Conservation (phyloP, 2,329 filamentous ascomycete genomes). For the Sordariomycetes sp. region DNA sequence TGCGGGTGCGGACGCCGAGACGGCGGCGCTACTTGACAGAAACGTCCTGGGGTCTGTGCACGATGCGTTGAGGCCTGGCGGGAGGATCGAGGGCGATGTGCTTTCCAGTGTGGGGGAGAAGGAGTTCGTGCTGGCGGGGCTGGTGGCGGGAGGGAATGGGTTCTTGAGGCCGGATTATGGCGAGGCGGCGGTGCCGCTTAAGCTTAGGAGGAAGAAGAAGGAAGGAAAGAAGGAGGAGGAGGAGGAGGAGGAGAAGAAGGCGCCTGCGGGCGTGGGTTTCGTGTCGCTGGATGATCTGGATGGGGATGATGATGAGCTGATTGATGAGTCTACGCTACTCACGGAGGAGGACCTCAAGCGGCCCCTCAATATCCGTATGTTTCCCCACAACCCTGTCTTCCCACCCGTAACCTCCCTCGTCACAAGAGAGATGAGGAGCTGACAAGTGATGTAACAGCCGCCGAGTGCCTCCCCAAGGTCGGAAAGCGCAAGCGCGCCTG, state of each 20-base stretch:
- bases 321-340: conserved; percentile 81
- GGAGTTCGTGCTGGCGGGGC: conserved; percentile 76
- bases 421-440: conserved; percentile 15
- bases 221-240: conserved; percentile 2
- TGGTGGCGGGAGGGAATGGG: conserved; percentile 43
- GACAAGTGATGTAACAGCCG: conserved; percentile 32
- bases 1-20: conserved; percentile 53
- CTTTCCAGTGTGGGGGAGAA: conserved; percentile 33
- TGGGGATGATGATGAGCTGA: conserved; percentile 58
- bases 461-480: conserved; percentile 75
- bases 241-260: conserved; percentile 40
- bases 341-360: conserved; percentile 72
- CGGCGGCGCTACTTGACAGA: conserved; percentile 54
- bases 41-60: conserved; percentile 57
- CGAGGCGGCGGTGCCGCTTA: conserved; percentile 41
- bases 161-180: conserved; percentile 59
- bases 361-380: conserved; percentile 70
- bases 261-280: conserved; percentile 49
- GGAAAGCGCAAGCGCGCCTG: conserved; percentile 86
- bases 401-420: background rate
- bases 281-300: conserved; percentile 51
- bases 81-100: conserved; percentile 40
- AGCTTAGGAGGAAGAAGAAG: conserved; percentile 23
- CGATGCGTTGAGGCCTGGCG: conserved; percentile 57
- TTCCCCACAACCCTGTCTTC: background rate